Conservation (phyloP, 345 rosid species). For the Laguncularia racemosa region DNA sequence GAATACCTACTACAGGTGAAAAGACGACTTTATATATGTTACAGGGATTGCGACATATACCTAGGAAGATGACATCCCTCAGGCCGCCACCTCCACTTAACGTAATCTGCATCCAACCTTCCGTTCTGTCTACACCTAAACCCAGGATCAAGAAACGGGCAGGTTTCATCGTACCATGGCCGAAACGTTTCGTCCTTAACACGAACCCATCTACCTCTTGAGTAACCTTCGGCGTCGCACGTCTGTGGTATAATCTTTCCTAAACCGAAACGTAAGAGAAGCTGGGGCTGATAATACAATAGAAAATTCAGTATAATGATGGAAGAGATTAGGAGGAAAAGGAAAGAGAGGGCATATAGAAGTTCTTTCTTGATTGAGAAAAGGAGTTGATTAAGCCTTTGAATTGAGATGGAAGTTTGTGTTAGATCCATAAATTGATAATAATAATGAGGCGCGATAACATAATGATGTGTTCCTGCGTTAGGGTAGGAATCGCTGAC, state of each 20-base stretch:
- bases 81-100: conserved; percentile 89
- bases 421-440: conserved; percentile 30
- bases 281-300: conserved; percentile 6
- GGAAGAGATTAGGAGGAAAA: conserved; percentile 31
- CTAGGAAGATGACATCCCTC: conserved; percentile 66
- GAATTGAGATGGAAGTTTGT: too few relatives aligned
- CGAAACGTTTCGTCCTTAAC: conserved; percentile 30
- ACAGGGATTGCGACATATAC: conserved; percentile 20
- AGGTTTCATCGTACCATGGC: conserved; percentile 39
- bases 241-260: neutral
- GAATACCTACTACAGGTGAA: too few relatives aligned
- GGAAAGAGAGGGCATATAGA: conserved; percentile 6
- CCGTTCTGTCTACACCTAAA: conserved; percentile 62
- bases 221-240: conserved; percentile 15
- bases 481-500: too few relatives aligned
- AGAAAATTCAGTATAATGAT: conserved; percentile 16
- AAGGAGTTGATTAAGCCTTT: neutral
- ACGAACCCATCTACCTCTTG: conserved; percentile 79
- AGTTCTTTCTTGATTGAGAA: conserved; percentile 2
- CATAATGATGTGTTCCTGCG: too few relatives aligned
- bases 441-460: neutral
- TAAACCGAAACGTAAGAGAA: conserved; percentile 18
- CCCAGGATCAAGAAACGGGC: conserved; percentile 81
- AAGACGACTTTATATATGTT: too few relatives aligned
- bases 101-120: conserved; percentile 53